A percentile compares a stretch with the other conserved stretches of the same genome.
Evolutionary conservation across 805 yeast species (phyloP).

Genomic region (Saccharomycopsis oosterbeekiorum): DNA sequence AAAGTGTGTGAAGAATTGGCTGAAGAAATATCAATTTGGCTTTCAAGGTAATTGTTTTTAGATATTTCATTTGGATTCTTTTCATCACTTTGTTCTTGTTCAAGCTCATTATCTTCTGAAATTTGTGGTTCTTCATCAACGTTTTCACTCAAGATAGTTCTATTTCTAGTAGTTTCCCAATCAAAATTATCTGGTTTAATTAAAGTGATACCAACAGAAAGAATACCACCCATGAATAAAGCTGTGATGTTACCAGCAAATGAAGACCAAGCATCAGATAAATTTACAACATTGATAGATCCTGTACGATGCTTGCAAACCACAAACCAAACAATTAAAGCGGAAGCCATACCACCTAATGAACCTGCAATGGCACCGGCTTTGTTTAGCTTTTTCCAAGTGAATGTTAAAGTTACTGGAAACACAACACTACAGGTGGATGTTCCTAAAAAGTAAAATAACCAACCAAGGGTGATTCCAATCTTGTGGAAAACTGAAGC

Average conservation of each 20-base stretch:
- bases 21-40: neutral
- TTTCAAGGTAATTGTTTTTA: neutral
- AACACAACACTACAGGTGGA: slow-evolving; percentile 33
- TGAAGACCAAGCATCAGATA: slow-evolving; percentile 32
- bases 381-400: slow-evolving; percentile 30
- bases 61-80: neutral
- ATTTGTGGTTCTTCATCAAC: neutral
- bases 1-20: slow-evolving; percentile 7
- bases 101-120: neutral
- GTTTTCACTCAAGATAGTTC: slow-evolving; percentile 23
- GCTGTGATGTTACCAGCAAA: slow-evolving; percentile 34
- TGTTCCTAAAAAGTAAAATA: slow-evolving; percentile 34
- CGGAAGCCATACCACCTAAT: slow-evolving; percentile 29
- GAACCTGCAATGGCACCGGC: slow-evolving; percentile 32
- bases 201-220: slow-evolving; percentile 26
- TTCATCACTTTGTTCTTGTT: neutral
- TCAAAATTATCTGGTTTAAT: slow-evolving; percentile 34
- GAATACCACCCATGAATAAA: slow-evolving; percentile 29
- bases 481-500: slow-evolving; percentile 30
- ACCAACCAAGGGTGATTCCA: slow-evolving; percentile 31
- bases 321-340: slow-evolving; percentile 31
- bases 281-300: slow-evolving; percentile 27
- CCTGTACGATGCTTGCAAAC: slow-evolving; percentile 30
- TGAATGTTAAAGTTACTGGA: slow-evolving; percentile 31
- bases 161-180: slow-evolving; percentile 28